Evolutionary conservation across 176 grass and related monocot species (phyloP).

Genomic region (Tillandsia fasciculata): DNA sequence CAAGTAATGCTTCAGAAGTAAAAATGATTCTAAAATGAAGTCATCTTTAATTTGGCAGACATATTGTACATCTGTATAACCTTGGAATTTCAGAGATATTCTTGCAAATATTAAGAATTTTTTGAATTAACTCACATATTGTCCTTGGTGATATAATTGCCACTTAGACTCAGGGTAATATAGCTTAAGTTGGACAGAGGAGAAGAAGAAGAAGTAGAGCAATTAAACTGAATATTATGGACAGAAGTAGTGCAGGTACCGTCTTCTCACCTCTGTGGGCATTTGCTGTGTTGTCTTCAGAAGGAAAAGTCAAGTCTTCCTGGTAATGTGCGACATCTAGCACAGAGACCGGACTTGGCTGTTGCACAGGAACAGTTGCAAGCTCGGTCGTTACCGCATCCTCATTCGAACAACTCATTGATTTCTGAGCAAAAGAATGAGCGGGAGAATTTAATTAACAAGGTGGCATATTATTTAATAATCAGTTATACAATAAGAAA

Average conservation of each 20-base stretch:
- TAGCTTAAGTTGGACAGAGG: background rate
- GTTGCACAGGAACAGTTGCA: slow-evolving; percentile 32
- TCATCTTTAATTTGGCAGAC: no score
- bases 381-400: slow-evolving; percentile 33
- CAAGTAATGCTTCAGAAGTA: no score
- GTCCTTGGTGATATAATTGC: no score
- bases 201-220: no score
- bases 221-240: slow-evolving; percentile 4
- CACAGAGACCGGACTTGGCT: slow-evolving; percentile 70
- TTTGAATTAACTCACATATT: no score
- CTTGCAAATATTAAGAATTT: no score
- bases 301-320: slow-evolving; percentile 32
- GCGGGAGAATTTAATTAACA: slow-evolving; percentile 12
- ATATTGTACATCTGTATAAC: no score
- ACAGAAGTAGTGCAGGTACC: background rate
- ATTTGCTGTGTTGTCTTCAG: slow-evolving; percentile 24
- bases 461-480: background rate
- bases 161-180: background rate
- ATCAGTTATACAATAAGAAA: background rate
- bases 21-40: no score
- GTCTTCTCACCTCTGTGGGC: slow-evolving; percentile 36
- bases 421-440: slow-evolving; percentile 51
- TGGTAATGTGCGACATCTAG: slow-evolving; percentile 54
- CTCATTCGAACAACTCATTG: slow-evolving; percentile 47
- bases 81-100: no score